Percentiles rank a stretch among this genome's conserved stretches.
Evolutionary conservation across 805 yeast species (phyloP).

Genomic region (Candida fluviatilis): DNA sequence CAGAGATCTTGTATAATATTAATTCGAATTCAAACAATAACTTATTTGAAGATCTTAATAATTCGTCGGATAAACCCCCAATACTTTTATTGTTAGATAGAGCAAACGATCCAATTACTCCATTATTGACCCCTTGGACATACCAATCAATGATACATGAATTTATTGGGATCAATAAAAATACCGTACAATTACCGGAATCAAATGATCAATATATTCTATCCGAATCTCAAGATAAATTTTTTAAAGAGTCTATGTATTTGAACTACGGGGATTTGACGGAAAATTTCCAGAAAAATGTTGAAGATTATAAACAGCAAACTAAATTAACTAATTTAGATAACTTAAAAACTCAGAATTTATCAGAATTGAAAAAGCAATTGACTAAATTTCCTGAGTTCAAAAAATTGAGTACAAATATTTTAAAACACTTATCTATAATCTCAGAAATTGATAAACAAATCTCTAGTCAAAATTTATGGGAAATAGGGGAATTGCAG

Average conservation of each 20-base stretch:
- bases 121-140: conserved; percentile 93
- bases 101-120: conserved; percentile 88
- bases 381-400: conserved; percentile 94
- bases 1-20: conserved; percentile 56
- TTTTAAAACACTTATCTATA: conserved; percentile 86
- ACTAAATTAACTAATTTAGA: conserved; percentile 62
- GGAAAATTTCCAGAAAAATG: conserved; percentile 79
- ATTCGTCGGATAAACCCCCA: conserved; percentile 64
- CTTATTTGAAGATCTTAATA: conserved; percentile 62
- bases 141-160: conserved; percentile 98
- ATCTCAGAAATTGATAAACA: conserved; percentile 81
- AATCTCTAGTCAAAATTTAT: conserved; percentile 59
- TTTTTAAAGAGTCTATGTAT: conserved; percentile 77
- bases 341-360: conserved; percentile 58
- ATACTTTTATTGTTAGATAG: conserved; percentile 75
- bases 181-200: conserved; percentile 65
- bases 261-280: conserved; percentile 94
- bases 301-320: conserved; percentile 72
- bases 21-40: conserved; percentile 50
- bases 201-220: conserved; percentile 46
- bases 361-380: conserved; percentile 86
- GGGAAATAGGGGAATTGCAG: conserved; percentile 88
- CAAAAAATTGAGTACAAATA: conserved; percentile 79
- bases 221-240: conserved; percentile 65
- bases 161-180: conserved; percentile 74